A percentile compares a stretch with the other conserved stretches of the same genome.
phyloP scores from a whole-genome alignment of 352 stramenopile species.

The Pythium biforme region DNA sequence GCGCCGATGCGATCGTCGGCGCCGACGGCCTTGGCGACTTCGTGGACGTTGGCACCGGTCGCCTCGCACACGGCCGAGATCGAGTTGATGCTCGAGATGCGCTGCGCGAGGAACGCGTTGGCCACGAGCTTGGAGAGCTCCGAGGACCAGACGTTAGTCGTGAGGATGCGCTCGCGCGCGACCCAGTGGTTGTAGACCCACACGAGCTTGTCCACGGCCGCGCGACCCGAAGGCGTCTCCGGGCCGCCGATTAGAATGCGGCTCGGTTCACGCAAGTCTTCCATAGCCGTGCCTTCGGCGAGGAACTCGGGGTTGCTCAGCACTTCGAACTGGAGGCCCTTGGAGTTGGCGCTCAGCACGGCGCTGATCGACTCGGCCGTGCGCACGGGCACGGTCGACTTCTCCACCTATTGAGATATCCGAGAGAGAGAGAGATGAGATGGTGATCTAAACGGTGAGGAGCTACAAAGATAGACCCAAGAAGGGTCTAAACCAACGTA shows the following conservation, averaged over 20 bases:
- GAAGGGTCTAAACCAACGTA: conserved; percentile 15
- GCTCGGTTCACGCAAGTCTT: conserved; percentile 93
- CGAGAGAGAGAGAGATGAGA: not conserved
- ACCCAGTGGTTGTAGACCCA: conserved; percentile 99
- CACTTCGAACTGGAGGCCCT: conserved; percentile 94
- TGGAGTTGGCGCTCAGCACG: conserved; percentile 95
- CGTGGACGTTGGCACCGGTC: conserved; percentile 96
- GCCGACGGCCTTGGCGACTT: conserved; percentile 97
- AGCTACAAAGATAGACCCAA: not conserved
- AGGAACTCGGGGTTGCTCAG: conserved; percentile 99
- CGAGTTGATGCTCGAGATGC: conserved; percentile 99
- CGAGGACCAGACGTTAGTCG: conserved; percentile 99
- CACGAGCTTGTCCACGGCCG: conserved; percentile 91
- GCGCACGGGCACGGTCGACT: conserved; percentile 98
- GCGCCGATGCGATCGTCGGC: conserved; percentile 97
- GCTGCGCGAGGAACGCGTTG: conserved; percentile 99
- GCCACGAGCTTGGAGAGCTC: conserved; percentile 99
- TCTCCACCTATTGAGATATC: conserved; percentile 85
- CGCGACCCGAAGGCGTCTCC: conserved; percentile 87
- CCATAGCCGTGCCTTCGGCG: conserved; percentile 97
- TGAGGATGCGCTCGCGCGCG: conserved; percentile 93
- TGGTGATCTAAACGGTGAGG: not conserved
- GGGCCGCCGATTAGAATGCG: conserved; percentile 98
- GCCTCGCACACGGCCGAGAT: conserved; percentile 99
- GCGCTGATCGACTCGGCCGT: conserved; percentile 97